These are phyloP conservation scores for Leccinum broughii DNA, from an alignment of 768 basidiomycete species.

Conservation along the genomic window DNA sequence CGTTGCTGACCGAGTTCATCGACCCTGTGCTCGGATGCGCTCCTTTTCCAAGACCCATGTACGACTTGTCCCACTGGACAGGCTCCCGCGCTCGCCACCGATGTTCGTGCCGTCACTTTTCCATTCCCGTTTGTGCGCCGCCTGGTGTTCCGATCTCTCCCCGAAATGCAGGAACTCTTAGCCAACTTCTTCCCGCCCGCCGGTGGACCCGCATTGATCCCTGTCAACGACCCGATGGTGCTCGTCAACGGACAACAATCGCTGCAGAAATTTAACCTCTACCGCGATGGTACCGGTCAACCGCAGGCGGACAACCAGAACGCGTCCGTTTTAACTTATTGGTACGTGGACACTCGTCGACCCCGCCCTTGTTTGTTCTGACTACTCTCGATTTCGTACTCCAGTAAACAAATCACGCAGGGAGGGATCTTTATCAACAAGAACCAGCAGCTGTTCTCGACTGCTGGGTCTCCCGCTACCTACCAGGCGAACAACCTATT, in stretches of 20 bases:
- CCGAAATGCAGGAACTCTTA: slow-evolving; percentile 22
- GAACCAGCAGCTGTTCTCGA: slow-evolving; percentile 22
- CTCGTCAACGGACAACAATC: slow-evolving; percentile 26
- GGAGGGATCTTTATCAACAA: slow-evolving; percentile 24
- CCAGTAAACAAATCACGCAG: slow-evolving; percentile 25
- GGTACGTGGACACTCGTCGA: slow-evolving; percentile 11
- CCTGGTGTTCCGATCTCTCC: background rate
- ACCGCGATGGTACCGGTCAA: slow-evolving; percentile 29
- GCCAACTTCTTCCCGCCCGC: slow-evolving; percentile 27
- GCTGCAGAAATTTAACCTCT: slow-evolving; percentile 29
- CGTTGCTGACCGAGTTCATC: slow-evolving; percentile 19
- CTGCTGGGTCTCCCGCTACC: slow-evolving; percentile 23
- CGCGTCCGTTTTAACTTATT: slow-evolving; percentile 23
- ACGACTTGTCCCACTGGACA: slow-evolving; percentile 23
- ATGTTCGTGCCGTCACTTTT: slow-evolving; percentile 10
- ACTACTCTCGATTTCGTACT: background rate
- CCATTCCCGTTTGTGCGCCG: background rate
- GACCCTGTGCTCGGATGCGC: slow-evolving; percentile 28
- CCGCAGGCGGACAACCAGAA: slow-evolving; percentile 25
- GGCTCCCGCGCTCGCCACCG: slow-evolving; percentile 23
- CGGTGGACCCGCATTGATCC: slow-evolving; percentile 25
- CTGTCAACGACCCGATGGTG: slow-evolving; percentile 29
- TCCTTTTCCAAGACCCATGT: slow-evolving; percentile 27
- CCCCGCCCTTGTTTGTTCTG: background rate
- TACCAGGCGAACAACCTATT: slow-evolving; percentile 24